A percentile compares a stretch with the other conserved stretches of the same genome.
Evolutionary conservation across 495 filamentous ascomycete species (phyloP).

Genomic region (Hypoxylon trugodes): DNA sequence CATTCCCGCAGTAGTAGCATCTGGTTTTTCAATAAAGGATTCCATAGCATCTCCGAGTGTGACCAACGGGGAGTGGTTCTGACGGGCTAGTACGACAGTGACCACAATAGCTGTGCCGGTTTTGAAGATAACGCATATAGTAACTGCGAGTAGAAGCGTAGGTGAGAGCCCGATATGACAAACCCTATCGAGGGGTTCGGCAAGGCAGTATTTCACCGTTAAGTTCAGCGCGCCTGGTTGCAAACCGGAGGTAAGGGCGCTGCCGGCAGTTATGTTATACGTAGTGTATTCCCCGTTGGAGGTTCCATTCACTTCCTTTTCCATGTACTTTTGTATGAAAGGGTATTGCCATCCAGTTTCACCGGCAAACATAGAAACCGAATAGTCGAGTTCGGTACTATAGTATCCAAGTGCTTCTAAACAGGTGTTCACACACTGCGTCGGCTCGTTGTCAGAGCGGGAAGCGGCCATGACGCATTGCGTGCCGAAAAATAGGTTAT

Average conservation of each 20-base stretch:
- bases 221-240: slow-evolving; percentile 12
- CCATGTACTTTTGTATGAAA: not conserved
- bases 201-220: slow-evolving; percentile 34
- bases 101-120: slow-evolving; percentile 46
- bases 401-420: not conserved
- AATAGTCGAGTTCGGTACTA: not conserved
- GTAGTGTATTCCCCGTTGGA: not conserved
- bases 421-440: slow-evolving; percentile 9
- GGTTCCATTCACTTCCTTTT: not conserved
- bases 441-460: not conserved
- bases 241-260: slow-evolving; percentile 23
- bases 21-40: slow-evolving; percentile 56
- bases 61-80: slow-evolving; percentile 48
- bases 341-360: slow-evolving; percentile 26
- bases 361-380: not conserved
- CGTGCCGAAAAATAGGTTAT: slow-evolving; percentile 32
- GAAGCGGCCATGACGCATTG: slow-evolving; percentile 24
- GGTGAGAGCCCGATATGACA: slow-evolving; percentile 39
- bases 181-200: slow-evolving; percentile 16
- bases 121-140: slow-evolving; percentile 50
- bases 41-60: slow-evolving; percentile 63
- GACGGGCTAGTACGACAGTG: slow-evolving; percentile 40
- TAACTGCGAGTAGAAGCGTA: slow-evolving; percentile 45
- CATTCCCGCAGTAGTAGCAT: slow-evolving; percentile 47
- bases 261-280: not conserved